phyloP scores from a whole-genome alignment of 176 grass and related monocot genomes.

The Oryza australiensis region DNA sequence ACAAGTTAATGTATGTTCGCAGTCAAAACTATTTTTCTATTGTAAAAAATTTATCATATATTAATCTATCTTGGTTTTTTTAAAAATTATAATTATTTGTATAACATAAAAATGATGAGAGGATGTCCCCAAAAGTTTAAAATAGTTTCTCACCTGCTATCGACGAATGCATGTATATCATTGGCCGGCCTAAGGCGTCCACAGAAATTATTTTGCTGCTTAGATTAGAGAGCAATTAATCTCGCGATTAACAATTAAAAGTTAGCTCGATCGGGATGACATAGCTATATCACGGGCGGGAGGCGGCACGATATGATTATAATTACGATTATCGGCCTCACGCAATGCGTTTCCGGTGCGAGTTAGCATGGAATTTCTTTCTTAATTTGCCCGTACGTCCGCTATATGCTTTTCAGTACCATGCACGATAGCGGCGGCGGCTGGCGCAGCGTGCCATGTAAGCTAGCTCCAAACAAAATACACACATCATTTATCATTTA shows the following conservation, averaged over 20 bases:
- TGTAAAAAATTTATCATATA: too few species aligned
- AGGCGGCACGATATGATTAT: background rate
- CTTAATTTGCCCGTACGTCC: slow-evolving; percentile 10
- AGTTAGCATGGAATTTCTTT: slow-evolving; percentile 31
- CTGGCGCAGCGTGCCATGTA: slow-evolving; percentile 10
- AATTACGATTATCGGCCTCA: background rate
- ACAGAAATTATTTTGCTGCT: background rate
- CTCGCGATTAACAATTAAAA: background rate
- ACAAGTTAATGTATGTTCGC: too few species aligned
- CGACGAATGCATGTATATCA: too few species aligned
- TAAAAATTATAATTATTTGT: too few species aligned
- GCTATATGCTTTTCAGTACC: slow-evolving; percentile 23
- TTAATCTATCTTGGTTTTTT: too few species aligned
- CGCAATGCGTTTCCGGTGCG: slow-evolving; percentile 33
- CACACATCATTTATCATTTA: background rate
- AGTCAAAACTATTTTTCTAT: too few species aligned
- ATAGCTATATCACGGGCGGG: slow-evolving; percentile 25
- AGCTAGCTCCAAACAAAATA: background rate
- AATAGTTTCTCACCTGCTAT: too few species aligned
- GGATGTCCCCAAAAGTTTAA: too few species aligned
- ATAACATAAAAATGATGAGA: too few species aligned
- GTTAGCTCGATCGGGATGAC: background rate
- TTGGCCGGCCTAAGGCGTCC: background rate
- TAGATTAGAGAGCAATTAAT: background rate
- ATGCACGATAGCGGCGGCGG: slow-evolving; percentile 32